A percentile compares a stretch with the other conserved stretches of the same genome.
Evolutionary conservation across 768 basidiomycete genomes (phyloP).

Genomic region (Solioccasus polychromus): DNA sequence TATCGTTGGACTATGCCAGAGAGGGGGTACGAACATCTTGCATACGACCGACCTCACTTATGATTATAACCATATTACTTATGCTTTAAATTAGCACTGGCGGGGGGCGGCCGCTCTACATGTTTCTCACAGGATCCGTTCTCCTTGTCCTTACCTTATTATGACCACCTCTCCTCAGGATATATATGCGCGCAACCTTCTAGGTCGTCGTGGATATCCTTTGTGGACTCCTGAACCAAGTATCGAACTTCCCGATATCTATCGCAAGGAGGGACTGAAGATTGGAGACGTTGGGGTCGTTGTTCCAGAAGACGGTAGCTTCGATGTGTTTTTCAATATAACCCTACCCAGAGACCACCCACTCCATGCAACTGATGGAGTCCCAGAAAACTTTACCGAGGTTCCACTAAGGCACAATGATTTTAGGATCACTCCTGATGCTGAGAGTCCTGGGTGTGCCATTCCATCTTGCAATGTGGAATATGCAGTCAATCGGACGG

Average conservation of each 20-base stretch:
- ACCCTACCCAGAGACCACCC: constrained; percentile 27
- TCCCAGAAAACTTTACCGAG: constrained; percentile 24
- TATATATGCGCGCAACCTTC: constrained; percentile 7
- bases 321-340: constrained; percentile 32
- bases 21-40: no score
- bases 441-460: background rate
- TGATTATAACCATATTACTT: no score
- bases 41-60: no score
- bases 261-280: constrained; percentile 15
- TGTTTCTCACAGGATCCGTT: no score
- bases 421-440: background rate
- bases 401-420: constrained; percentile 1
- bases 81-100: no score
- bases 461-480: background rate
- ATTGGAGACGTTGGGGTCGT: constrained; percentile 20
- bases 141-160: no score
- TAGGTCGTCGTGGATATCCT: constrained; percentile 21
- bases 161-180: constrained; percentile 47
- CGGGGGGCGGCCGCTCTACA: no score
- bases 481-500: background rate
- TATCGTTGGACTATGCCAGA: no score
- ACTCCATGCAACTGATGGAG: background rate
- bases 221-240: constrained; percentile 28
- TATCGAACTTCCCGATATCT: constrained; percentile 13
- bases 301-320: constrained; percentile 21